Conservation (phyloP, 805 yeast species). For the Nakazawaea laoshanensis region DNA sequence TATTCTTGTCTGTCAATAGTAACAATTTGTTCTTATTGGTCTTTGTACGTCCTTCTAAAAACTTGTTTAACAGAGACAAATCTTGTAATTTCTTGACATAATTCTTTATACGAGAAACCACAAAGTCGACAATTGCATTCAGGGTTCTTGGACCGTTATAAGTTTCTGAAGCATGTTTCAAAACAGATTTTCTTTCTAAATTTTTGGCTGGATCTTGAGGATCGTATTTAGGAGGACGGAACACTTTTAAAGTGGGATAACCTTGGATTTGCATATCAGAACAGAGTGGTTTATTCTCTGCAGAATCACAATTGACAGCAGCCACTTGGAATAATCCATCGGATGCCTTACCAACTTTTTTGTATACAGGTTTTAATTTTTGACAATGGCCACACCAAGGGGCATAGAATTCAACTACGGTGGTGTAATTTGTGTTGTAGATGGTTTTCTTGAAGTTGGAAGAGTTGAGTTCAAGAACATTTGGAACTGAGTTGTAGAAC, state of each 20-base stretch:
- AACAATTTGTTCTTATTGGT: conserved; percentile 31
- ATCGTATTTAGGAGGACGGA: conserved; percentile 67
- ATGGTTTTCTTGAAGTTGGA: conserved; percentile 60
- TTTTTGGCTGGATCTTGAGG: conserved; percentile 13
- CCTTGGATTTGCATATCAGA: conserved; percentile 57
- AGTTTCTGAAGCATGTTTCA: conserved; percentile 41
- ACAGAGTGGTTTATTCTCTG: conserved; percentile 62
- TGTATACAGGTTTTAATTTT: conserved; percentile 54
- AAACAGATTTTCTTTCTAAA: conserved; percentile 10
- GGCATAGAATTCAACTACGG: conserved; percentile 85
- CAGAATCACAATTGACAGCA: conserved; percentile 80
- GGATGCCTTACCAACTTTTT: conserved; percentile 53
- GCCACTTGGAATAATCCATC: conserved; percentile 57
- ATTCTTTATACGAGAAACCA: conserved; percentile 53
- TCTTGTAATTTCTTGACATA: conserved; percentile 46
- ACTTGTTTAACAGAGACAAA: conserved; percentile 22
- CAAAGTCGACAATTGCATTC: conserved; percentile 44
- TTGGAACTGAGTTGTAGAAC: conserved; percentile 30
- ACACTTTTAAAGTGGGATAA: conserved; percentile 77
- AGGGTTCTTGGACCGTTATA: conserved; percentile 57
- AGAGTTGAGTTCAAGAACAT: conserved; percentile 49
- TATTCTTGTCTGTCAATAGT: conserved; percentile 41
- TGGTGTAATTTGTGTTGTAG: conserved; percentile 61
- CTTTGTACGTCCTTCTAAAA: conserved; percentile 13
- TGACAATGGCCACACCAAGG: conserved; percentile 98